Evolutionary conservation across 2,329 filamentous ascomycete genomes (phyloP).

Genomic region (Botryosphaeria dothidea): DNA sequence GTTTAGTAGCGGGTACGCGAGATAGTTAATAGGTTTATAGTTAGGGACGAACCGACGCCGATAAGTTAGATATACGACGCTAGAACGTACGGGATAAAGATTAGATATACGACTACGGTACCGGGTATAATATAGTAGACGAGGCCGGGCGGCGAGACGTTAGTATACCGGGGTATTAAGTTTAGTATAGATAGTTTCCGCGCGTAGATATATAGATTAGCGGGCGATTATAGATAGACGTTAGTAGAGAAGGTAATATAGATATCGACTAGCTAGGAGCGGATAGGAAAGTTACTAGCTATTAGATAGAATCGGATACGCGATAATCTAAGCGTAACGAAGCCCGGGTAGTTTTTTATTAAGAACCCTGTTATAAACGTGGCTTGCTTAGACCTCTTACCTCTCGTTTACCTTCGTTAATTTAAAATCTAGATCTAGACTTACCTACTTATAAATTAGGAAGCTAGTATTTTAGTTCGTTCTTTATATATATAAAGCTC

Average conservation of each 20-base stretch:
- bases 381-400: too few species aligned
- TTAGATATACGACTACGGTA: slow-evolving; percentile 6
- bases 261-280: background rate
- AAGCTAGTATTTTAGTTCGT: too few species aligned
- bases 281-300: background rate
- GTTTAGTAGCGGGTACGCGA: background rate
- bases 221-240: background rate
- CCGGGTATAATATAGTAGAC: background rate
- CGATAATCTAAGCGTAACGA: slow-evolving; percentile 10
- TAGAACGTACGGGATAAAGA: slow-evolving; percentile 16
- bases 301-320: background rate
- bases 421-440: too few species aligned
- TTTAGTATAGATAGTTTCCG: slow-evolving; percentile 22
- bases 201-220: slow-evolving; percentile 20
- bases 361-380: too few species aligned
- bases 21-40: slow-evolving; percentile 19
- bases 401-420: too few species aligned
- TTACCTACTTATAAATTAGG: too few species aligned
- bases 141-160: background rate
- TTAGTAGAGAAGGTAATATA: slow-evolving; percentile 21
- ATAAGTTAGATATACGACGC: slow-evolving; percentile 19
- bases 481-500: too few species aligned
- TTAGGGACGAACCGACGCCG: background rate
- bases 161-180: slow-evolving; percentile 9
- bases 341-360: background rate